Percentiles rank a stretch among this genome's conserved stretches.
Conservation (phyloP, 805 yeast genomes). For the Zygoascus ofunaensis region DNA sequence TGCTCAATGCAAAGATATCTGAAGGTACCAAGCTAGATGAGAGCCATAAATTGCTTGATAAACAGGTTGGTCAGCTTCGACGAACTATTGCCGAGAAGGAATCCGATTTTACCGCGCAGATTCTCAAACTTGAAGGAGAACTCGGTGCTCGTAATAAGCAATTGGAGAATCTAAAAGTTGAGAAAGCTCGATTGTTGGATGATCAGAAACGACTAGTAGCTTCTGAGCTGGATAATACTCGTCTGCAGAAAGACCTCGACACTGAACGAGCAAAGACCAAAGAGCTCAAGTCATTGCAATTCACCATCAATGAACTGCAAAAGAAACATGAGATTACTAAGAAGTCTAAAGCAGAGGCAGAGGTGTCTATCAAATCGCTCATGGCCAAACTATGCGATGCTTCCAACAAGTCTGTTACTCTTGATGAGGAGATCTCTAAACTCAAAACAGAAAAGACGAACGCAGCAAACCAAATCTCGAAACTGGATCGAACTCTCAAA, state of each 20-base stretch:
- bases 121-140: slow-evolving; percentile 12
- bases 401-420: background rate
- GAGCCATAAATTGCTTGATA: slow-evolving; percentile 16
- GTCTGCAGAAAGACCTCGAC: slow-evolving; percentile 15
- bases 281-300: slow-evolving; percentile 11
- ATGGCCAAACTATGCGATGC: slow-evolving; percentile 9
- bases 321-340: slow-evolving; percentile 15
- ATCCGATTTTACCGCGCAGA: slow-evolving; percentile 10
- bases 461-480: slow-evolving; percentile 11
- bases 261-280: slow-evolving; percentile 14
- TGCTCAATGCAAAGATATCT: slow-evolving; percentile 31
- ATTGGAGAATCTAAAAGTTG: slow-evolving; percentile 12
- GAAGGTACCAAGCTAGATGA: slow-evolving; percentile 15
- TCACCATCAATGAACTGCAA: slow-evolving; percentile 13
- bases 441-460: slow-evolving; percentile 6
- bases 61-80: slow-evolving; percentile 13
- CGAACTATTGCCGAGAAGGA: slow-evolving; percentile 11
- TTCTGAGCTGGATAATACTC: slow-evolving; percentile 10
- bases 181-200: slow-evolving; percentile 11
- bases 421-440: slow-evolving; percentile 6
- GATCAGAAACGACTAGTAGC: slow-evolving; percentile 3
- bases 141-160: slow-evolving; percentile 15
- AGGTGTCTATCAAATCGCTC: slow-evolving; percentile 6
- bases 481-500: slow-evolving; percentile 16
- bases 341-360: slow-evolving; percentile 13